Evolutionary conservation across 139 green algal species (phyloP), one percentile per base, ranked within the genome.

Genomic region (Chlamydomonas sp.): DNA sequence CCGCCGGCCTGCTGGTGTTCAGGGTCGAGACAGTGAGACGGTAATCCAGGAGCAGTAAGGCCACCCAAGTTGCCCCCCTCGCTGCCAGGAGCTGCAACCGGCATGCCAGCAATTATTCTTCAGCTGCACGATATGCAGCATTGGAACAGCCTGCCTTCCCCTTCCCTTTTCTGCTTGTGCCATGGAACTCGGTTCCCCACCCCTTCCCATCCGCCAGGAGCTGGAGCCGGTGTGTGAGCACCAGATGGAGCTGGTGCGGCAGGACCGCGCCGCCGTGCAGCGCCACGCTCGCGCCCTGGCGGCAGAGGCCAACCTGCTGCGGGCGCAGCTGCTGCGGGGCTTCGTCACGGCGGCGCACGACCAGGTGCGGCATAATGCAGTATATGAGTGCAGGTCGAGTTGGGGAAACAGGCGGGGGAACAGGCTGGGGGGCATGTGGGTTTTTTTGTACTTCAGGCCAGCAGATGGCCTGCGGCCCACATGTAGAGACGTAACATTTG

Each of bases 161-260:
- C 68, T 31, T 18, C 20, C 68, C 68, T 15, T 74, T 2, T 10
- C 74, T 63, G 4, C 80, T 17, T n/a, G 68, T 72, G 71, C 20
- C 71, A 77, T 7, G 3, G 3, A 49, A 49, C 31, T 49, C 31
- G 31, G 31, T 49, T 49, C 31, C 31, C 31, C 31, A 49, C 31
- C 31, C 31, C 31, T 49, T 49, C 31, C 4, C n/a, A 57, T 4
- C 58, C 74, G 2, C 10, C 83, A 87, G 83, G 83, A 87, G 14
- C 73, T 87, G 31, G 83, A 87, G 63, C 83, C 83, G 62, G 67
- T 66, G 83, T 87, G 75, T 73, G 83, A 79, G 83, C 83, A 87
- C 72, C 83, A 87, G 63, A 87, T 87, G 83, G 83, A 80, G 83
- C 83, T 87, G 2, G 83, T 87, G 60, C 83, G 83, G 58, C 83